Conservation (phyloP, 208 protist species). For the Leptomonas seymouri region DNA sequence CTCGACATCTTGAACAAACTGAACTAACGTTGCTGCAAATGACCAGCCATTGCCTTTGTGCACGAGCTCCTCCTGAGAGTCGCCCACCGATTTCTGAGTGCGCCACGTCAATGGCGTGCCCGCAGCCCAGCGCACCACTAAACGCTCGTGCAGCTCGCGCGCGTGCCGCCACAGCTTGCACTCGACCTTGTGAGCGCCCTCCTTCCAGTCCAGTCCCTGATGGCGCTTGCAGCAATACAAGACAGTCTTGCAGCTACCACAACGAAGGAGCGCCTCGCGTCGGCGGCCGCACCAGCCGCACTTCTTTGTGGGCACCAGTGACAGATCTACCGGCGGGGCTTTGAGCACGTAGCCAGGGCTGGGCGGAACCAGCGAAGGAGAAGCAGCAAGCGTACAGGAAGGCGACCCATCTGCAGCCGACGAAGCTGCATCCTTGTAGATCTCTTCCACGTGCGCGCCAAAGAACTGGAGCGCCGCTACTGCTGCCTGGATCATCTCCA, state of each 20-base stretch:
- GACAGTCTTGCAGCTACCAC: constrained; percentile 68
- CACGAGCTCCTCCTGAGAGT: neutral
- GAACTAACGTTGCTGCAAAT: constrained; percentile 34
- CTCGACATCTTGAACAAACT: constrained; percentile 43
- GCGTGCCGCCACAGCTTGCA: constrained; percentile 63
- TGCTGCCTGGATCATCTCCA: constrained; percentile 43
- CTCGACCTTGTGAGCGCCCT: constrained; percentile 51
- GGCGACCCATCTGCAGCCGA: neutral
- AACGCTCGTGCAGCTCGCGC: constrained; percentile 45
- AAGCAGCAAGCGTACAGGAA: neutral
- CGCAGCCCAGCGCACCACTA: constrained; percentile 32
- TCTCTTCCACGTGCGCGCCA: constrained; percentile 33
- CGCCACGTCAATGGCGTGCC: neutral
- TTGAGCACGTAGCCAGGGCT: constrained; percentile 30
- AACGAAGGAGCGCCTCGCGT: constrained; percentile 66
- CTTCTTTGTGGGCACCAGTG: constrained; percentile 12
- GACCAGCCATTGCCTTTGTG: constrained; percentile 26
- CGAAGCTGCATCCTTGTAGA: neutral
- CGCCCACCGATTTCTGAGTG: neutral
- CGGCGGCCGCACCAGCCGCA: constrained; percentile 76
- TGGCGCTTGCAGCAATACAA: constrained; percentile 81
- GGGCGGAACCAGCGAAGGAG: neutral
- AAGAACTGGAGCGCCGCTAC: constrained; percentile 47
- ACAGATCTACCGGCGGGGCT: constrained; percentile 17
- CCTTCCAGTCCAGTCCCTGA: constrained; percentile 77